phyloP scores from a whole-genome alignment of 345 rosid species.

The Salix koriyanagi region DNA sequence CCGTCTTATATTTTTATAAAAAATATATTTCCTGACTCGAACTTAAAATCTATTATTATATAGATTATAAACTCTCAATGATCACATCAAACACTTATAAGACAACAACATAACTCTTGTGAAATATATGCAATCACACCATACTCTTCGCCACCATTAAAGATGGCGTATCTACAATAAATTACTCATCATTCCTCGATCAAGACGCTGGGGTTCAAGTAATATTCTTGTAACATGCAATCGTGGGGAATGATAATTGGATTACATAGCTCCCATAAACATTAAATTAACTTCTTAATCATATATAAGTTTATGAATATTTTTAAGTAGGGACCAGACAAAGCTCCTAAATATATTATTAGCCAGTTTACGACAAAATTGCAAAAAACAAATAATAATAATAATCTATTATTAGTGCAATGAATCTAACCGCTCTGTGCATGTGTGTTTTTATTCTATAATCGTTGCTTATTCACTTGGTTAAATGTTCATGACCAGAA shows the following conservation, averaged over 20 bases:
- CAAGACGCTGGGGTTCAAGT: conserved; percentile 14
- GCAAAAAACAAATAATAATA: conserved; percentile 6
- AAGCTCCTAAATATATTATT: conserved; percentile 17
- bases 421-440: conserved; percentile 32
- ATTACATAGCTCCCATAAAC: background rate
- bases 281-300: background rate
- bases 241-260: background rate
- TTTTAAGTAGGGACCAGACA: conserved; percentile 23
- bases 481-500: background rate
- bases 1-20: too few relatives aligned
- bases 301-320: conserved; percentile 1
- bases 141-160: background rate
- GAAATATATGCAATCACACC: background rate
- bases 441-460: conserved; percentile 5
- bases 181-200: conserved; percentile 27
- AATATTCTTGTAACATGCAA: background rate
- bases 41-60: too few relatives aligned
- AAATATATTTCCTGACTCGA: fast-evolving
- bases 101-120: background rate
- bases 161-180: conserved; percentile 4
- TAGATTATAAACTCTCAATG: too few relatives aligned
- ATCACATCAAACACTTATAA: too few relatives aligned
- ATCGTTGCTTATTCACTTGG: conserved; percentile 7
- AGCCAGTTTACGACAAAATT: conserved; percentile 26
- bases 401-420: conserved; percentile 18